Conservation (phyloP, 805 yeast genomes). For the Cyberlindnera lachancei region DNA sequence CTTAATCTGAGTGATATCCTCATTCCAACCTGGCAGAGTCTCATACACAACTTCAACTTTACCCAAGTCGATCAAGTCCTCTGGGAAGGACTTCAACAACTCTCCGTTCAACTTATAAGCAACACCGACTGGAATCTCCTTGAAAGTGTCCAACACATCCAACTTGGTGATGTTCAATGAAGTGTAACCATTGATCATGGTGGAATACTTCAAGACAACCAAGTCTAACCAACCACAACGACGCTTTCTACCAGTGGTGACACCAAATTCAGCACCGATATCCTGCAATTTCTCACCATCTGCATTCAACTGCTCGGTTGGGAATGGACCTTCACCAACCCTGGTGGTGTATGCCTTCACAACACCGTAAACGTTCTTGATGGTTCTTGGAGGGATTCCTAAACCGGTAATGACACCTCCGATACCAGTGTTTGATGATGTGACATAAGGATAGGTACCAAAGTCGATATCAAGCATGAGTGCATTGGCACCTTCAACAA, state of each 20-base stretch:
- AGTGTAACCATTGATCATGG: constrained; percentile 91
- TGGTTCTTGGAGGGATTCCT: constrained; percentile 87
- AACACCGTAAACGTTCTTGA: constrained; percentile 83
- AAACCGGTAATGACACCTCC: constrained; percentile 98
- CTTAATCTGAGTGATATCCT: constrained; percentile 67
- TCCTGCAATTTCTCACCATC: constrained; percentile 81
- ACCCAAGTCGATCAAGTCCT: constrained; percentile 73
- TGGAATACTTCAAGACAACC: constrained; percentile 88
- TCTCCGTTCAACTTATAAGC: constrained; percentile 77
- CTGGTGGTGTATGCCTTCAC: constrained; percentile 98
- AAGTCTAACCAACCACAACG: constrained; percentile 99
- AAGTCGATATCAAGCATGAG: constrained; percentile 95
- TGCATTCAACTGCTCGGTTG: constrained; percentile 88
- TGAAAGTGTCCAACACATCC: constrained; percentile 87
- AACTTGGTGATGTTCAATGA: constrained; percentile 89
- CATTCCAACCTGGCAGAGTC: constrained; percentile 92
- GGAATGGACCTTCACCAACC: constrained; percentile 99
- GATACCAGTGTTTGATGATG: constrained; percentile 91
- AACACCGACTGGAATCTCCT: constrained; percentile 83
- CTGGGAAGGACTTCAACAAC: constrained; percentile 78
- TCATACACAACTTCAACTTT: constrained; percentile 89
- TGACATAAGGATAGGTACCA: constrained; percentile 97
- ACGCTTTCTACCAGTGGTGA: constrained; percentile 97
- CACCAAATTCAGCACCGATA: constrained; percentile 95
- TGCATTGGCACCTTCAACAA: constrained; percentile 98